Evolutionary conservation across 192 early-diverging fungal genomes (phyloP).

Genomic region (Gaertneriomyces semiglobifer): DNA sequence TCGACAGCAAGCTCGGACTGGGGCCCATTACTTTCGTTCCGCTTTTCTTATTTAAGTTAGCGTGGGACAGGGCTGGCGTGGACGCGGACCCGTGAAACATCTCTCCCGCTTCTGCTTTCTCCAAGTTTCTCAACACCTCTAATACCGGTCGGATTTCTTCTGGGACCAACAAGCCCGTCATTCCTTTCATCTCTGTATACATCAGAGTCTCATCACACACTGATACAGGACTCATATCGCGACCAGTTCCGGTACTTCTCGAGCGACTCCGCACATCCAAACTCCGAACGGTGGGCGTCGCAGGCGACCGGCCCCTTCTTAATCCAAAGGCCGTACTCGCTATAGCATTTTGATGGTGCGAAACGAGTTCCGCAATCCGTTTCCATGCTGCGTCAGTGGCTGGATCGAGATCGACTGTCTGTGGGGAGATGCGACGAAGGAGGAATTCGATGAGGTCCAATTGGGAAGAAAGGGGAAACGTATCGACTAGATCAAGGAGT

Average conservation of each 20-base stretch:
- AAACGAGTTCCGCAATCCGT: background rate
- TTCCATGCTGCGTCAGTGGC: conserved; percentile 3
- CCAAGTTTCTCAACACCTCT: conserved; percentile 4
- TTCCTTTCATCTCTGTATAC: background rate
- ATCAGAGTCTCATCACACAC: background rate
- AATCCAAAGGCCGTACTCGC: too few species aligned
- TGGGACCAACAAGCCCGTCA: conserved; percentile 4
- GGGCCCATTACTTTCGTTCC: background rate
- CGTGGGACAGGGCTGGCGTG: background rate
- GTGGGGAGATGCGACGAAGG: background rate
- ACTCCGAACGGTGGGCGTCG: too few species aligned
- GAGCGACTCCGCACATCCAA: too few species aligned
- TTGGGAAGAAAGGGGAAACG: conserved; percentile 5
- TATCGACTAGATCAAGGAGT: conserved; percentile 4
- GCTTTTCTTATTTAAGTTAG: background rate
- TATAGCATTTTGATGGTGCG: too few species aligned
- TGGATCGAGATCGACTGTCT: background rate
- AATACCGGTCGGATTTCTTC: conserved; percentile 25
- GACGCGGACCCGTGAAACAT: conserved; percentile 14
- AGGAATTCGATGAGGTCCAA: conserved; percentile 24
- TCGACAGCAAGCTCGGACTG: background rate
- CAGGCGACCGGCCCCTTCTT: too few species aligned
- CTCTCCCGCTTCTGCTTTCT: conserved; percentile 6
- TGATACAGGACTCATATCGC: background rate
- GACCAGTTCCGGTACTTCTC: too few species aligned